Evolutionary conservation across 257 asterid genomes (phyloP).

Genomic region (Nicotiana knightiana): DNA sequence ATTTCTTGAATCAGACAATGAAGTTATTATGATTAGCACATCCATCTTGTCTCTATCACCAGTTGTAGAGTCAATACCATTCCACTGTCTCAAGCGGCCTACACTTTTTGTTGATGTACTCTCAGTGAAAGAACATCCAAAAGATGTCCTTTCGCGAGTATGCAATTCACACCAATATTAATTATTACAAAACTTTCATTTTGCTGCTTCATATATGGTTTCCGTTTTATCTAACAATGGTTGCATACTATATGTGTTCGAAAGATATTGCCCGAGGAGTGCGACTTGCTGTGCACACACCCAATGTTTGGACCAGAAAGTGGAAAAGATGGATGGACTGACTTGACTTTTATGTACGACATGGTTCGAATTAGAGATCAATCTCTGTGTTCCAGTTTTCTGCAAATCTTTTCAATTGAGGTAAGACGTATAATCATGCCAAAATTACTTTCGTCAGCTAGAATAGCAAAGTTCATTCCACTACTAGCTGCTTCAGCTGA

Average conservation of each 20-base stretch:
- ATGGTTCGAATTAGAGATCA: conserved; percentile 60
- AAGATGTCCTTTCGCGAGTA: conserved; percentile 65
- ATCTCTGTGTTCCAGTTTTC: conserved; percentile 47
- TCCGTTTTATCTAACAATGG: neutral
- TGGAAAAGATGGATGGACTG: conserved; percentile 76
- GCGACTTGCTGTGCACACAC: conserved; percentile 83
- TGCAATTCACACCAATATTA: neutral
- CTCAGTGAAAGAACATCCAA: conserved; percentile 77
- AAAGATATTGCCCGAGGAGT: conserved; percentile 68
- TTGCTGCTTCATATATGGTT: neutral
- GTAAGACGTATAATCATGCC: conserved; percentile 19
- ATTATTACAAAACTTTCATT: neutral
- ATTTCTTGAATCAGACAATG: conserved; percentile 59
- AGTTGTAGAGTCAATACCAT: conserved; percentile 55
- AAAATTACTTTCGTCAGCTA: neutral
- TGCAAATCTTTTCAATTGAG: conserved; percentile 65
- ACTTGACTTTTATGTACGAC: conserved; percentile 61
- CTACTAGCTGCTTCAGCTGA: neutral
- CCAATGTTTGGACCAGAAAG: conserved; percentile 98
- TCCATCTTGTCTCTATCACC: conserved; percentile 64
- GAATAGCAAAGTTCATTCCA: neutral
- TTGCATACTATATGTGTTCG: neutral
- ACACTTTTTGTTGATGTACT: conserved; percentile 79
- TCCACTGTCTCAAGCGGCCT: conserved; percentile 38
- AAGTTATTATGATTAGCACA: conserved; percentile 62